Base-by-base conservation (phyloP, 352 stramenopile species). In the Globisporangium irregulare region DNA sequence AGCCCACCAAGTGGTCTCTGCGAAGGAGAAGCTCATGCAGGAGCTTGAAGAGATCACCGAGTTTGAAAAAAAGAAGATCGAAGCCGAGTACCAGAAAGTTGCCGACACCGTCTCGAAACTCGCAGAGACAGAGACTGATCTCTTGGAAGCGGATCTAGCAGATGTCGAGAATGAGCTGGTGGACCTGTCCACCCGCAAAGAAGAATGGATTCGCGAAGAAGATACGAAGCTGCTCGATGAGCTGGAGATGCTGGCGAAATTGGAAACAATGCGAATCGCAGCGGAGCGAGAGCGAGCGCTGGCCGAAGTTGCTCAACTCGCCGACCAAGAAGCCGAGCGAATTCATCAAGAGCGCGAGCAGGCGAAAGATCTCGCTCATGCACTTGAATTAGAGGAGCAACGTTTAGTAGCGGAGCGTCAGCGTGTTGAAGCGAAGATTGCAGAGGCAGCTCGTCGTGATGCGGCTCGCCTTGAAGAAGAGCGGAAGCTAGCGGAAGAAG, bases 401-500 rank as follows among this genome's bases (percentile, higher is more conserved):
- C 71, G 62, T 59, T 36, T 72, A 56, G 36, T 53, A 1, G 57
- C 36, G 5, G 66, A 64, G 29, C 67, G 51, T 12, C 25, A 54
- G 53, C 38, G 29, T 4, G 60, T 62, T 0, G 69, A 84, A 73
- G 60, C 77, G 60, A 73, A 80, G 38, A 61, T 84, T 2, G 53
- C 63, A 1, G 64, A 73, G 46, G 41, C 34, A 4, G 34, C 38
- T 18, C 57, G 27, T 4, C 43, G n/a, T 4, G 59, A 66, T 5
- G 8, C 25, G 1, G 3, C 46, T 43, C 59, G 59, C 1, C 43
- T 66, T 4, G 66, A 71, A 36, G 59, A 54, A 7, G 66, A 64
- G 24, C 43, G 32, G 7, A 36, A 25, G 9, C 15, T 41, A 63
- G 60, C 69, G 1, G 48, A 61, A 64, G 51, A 54, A 20, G 66